These are phyloP conservation scores for Cudoniella acicularis DNA, from an alignment of 495 filamentous ascomycete genomes.

Conservation along the genomic window DNA sequence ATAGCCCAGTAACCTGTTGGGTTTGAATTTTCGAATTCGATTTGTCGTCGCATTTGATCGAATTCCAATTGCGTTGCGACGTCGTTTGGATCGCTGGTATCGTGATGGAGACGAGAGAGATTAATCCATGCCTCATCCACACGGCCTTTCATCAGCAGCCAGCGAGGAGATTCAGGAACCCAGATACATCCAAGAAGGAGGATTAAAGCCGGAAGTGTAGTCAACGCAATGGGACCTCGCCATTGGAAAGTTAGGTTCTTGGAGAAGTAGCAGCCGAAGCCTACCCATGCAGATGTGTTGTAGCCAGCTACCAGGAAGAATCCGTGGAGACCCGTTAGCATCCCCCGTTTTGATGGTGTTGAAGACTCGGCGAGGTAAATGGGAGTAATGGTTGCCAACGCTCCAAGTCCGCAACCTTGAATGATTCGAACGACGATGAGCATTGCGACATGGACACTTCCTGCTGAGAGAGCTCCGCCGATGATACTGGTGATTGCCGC, in stretches of 20 bases:
- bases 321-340: slow-evolving; percentile 30
- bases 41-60: slow-evolving; percentile 28
- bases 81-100: slow-evolving; percentile 21
- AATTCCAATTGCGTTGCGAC: slow-evolving; percentile 22
- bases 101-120: slow-evolving; percentile 21
- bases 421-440: slow-evolving; percentile 46
- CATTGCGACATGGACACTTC: slow-evolving; percentile 41
- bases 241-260: slow-evolving; percentile 2
- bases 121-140: slow-evolving; percentile 26
- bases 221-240: slow-evolving; percentile 35
- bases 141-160: slow-evolving; percentile 27
- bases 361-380: slow-evolving; percentile 39
- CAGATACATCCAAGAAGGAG: slow-evolving; percentile 30
- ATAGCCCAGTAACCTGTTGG: slow-evolving; percentile 29
- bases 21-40: slow-evolving; percentile 20
- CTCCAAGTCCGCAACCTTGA: slow-evolving; percentile 44
- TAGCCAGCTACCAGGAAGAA: slow-evolving; percentile 11
- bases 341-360: slow-evolving; percentile 33
- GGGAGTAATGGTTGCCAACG: slow-evolving; percentile 42
- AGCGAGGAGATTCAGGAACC: slow-evolving; percentile 30
- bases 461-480: slow-evolving; percentile 42
- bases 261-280: slow-evolving; percentile 1
- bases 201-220: slow-evolving; percentile 37
- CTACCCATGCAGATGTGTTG: not conserved
- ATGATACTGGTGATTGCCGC: slow-evolving; percentile 40